Evolutionary conservation across 2,329 filamentous ascomycete species (phyloP).

Genomic region (Rhexocercosporidium sp.): DNA sequence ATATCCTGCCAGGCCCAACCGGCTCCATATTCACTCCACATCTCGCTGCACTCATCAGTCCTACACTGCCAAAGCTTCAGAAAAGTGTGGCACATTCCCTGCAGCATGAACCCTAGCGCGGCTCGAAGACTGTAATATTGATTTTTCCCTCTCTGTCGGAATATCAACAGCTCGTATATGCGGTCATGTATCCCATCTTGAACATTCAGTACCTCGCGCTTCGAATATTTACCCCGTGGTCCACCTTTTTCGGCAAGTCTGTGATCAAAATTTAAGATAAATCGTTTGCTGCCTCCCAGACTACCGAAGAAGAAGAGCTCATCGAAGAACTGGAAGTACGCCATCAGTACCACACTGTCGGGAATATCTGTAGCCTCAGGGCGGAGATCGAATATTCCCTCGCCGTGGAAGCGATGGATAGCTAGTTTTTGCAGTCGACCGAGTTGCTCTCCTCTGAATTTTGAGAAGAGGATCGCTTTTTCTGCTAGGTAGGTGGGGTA

Average conservation of each 20-base stretch:
- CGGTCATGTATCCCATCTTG: background rate
- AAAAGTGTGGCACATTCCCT: slow-evolving; percentile 21
- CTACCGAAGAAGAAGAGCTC: slow-evolving; percentile 24
- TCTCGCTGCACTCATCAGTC: slow-evolving; percentile 3
- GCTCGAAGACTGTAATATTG: background rate
- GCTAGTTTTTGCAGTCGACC: slow-evolving; percentile 12
- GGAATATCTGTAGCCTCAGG: background rate
- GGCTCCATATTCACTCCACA: slow-evolving; percentile 1
- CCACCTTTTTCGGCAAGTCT: background rate
- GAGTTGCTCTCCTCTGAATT: slow-evolving; percentile 8
- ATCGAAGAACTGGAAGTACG: slow-evolving; percentile 21
- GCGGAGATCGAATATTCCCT: slow-evolving; percentile 9
- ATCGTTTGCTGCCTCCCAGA: slow-evolving; percentile 8
- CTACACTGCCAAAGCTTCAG: slow-evolving; percentile 15
- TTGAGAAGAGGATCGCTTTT: slow-evolving; percentile 10
- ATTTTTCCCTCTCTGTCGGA: background rate
- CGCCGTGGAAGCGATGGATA: slow-evolving; percentile 9
- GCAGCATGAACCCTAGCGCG: slow-evolving; percentile 15
- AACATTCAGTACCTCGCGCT: background rate
- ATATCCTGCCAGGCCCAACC: slow-evolving; percentile 20
- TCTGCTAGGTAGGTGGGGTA: slow-evolving; percentile 12
- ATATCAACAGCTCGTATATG: slow-evolving; percentile 6
- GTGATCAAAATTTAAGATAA: background rate
- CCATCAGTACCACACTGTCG: slow-evolving; percentile 5
- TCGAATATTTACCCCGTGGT: background rate